Evolutionary conservation across 371 early-diverging fungal genomes (phyloP).

Genomic region (Mucor irregularis): DNA sequence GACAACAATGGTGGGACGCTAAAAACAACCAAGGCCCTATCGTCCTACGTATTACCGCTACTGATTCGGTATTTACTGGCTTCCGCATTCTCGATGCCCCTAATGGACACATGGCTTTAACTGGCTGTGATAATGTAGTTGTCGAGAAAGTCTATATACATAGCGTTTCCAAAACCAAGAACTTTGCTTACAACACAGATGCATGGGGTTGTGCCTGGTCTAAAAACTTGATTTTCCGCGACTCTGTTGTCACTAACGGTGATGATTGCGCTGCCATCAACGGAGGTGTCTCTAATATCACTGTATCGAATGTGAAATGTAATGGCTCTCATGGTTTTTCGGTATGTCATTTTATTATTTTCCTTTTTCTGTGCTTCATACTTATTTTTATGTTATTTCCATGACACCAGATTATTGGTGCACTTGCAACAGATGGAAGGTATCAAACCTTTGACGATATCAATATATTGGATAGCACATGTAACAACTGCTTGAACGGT

Average conservation of each 20-base stretch:
- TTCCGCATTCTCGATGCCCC: conserved; percentile 34
- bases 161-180: conserved; percentile 25
- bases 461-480: conserved; percentile 19
- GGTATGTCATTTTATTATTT: not conserved
- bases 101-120: conserved; percentile 34
- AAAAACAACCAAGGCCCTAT: conserved; percentile 36
- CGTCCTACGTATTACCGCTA: conserved; percentile 29
- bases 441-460: conserved; percentile 25
- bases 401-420: conserved; percentile 21
- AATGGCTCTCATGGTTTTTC: conserved; percentile 32
- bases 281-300: conserved; percentile 26
- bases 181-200: conserved; percentile 34
- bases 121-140: conserved; percentile 24
- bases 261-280: conserved; percentile 44
- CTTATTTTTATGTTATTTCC: not conserved
- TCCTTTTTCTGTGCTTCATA: too few species aligned
- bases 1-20: conserved; percentile 41
- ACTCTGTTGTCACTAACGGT: conserved; percentile 25
- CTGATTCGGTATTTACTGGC: conserved; percentile 34
- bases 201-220: conserved; percentile 35
- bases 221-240: conserved; percentile 22
- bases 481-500: conserved; percentile 39
- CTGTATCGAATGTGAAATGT: conserved; percentile 27
- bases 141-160: conserved; percentile 27
- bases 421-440: conserved; percentile 30